These are phyloP conservation scores for Blastomyces percursus DNA, from an alignment of 2,329 filamentous ascomycete species.

Conservation along the genomic window DNA sequence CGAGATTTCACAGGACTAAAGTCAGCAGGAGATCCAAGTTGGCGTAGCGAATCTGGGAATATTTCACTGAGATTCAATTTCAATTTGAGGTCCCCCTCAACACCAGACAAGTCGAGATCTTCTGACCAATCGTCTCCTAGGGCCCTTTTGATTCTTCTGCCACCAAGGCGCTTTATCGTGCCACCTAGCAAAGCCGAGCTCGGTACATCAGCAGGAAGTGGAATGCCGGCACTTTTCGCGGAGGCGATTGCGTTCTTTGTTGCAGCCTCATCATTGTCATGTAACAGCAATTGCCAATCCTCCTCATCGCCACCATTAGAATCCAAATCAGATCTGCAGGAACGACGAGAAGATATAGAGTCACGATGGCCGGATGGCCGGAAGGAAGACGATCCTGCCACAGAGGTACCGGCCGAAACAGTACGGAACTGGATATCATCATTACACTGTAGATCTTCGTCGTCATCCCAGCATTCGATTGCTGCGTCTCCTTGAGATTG, in stretches of 20 bases:
- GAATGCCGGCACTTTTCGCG: slow-evolving; percentile 80
- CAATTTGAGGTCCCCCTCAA: slow-evolving; percentile 48
- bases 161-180: slow-evolving; percentile 81
- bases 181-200: slow-evolving; percentile 83
- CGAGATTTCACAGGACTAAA: slow-evolving; percentile 31
- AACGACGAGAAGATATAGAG: slow-evolving; percentile 70
- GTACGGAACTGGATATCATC: slow-evolving; percentile 38
- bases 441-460: slow-evolving; percentile 37
- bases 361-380: slow-evolving; percentile 48
- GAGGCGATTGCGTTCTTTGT: slow-evolving; percentile 78
- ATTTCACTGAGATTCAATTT: slow-evolving; percentile 50
- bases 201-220: slow-evolving; percentile 75
- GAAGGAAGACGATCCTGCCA: slow-evolving; percentile 33
- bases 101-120: slow-evolving; percentile 58
- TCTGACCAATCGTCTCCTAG: slow-evolving; percentile 74
- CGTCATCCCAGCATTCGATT: slow-evolving; percentile 42
- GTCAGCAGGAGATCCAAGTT: slow-evolving; percentile 45
- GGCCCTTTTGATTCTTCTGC: slow-evolving; percentile 58
- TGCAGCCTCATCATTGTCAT: slow-evolving; percentile 73
- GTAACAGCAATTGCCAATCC: slow-evolving; percentile 76
- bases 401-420: slow-evolving; percentile 36
- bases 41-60: slow-evolving; percentile 58
- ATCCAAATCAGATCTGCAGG: slow-evolving; percentile 71
- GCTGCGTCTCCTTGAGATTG: slow-evolving; percentile 22
- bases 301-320: slow-evolving; percentile 63